Conservation (phyloP, 441 rosid species). For the Biscutella laevigata region DNA sequence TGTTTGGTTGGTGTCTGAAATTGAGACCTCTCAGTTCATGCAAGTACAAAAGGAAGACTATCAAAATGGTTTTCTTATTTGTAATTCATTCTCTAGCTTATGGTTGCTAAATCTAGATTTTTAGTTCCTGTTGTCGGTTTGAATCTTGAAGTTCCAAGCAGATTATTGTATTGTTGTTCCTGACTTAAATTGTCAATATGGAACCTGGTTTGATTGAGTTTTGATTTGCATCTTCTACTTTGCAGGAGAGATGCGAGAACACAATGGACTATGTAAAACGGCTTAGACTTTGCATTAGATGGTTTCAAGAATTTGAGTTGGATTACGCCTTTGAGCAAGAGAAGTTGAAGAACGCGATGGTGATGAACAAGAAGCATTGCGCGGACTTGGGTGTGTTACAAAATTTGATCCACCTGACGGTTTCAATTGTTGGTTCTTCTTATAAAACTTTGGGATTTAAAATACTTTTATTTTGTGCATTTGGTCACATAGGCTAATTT, state of each 20-base stretch:
- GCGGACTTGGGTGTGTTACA: slow-evolving; percentile 59
- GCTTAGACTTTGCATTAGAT: slow-evolving; percentile 56
- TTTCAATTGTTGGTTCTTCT: too few relatives aligned
- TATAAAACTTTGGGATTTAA: too few relatives aligned
- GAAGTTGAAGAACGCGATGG: slow-evolving; percentile 43
- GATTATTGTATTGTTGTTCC: background rate
- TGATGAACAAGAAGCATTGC: slow-evolving; percentile 42
- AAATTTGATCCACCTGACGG: too few relatives aligned
- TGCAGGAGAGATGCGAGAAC: slow-evolving; percentile 65
- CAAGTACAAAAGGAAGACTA: background rate
- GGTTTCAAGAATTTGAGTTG: slow-evolving; percentile 69
- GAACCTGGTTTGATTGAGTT: background rate
- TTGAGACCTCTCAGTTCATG: slow-evolving; percentile 13
- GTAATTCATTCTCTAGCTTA: background rate
- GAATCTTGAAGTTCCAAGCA: background rate
- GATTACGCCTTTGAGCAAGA: slow-evolving; percentile 57
- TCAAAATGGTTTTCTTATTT: background rate
- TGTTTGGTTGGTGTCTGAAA: background rate
- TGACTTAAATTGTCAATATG: background rate
- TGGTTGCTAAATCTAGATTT: background rate
- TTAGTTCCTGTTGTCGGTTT: background rate
- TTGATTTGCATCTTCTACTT: background rate
- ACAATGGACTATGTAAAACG: slow-evolving; percentile 54
- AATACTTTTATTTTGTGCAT: too few relatives aligned
- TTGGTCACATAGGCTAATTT: too few relatives aligned